Evolutionary conservation across 2,329 filamentous ascomycete genomes (phyloP).

Genomic region (Hymenoscyphus occultus): DNA sequence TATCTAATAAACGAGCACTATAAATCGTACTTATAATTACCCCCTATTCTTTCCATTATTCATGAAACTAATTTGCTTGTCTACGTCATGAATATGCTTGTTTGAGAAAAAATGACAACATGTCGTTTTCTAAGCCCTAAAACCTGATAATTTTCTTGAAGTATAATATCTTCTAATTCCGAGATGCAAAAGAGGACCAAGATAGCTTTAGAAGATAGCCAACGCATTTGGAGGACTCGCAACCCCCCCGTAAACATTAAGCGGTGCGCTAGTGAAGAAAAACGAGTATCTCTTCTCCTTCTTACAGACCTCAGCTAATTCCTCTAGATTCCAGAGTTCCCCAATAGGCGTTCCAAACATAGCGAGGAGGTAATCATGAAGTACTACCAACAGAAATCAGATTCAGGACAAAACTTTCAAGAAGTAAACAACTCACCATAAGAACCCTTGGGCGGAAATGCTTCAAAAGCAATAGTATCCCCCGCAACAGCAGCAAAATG

Average conservation of each 20-base stretch:
- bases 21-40: no score
- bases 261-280: constrained; percentile 58
- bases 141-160: no score
- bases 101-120: no score
- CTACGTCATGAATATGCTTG: no score
- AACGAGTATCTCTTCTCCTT: constrained; percentile 55
- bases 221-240: constrained; percentile 33
- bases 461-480: constrained; percentile 33
- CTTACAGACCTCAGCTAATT: constrained; percentile 44
- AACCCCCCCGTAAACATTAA: constrained; percentile 42
- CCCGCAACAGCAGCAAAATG: constrained; percentile 33
- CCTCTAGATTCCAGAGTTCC: constrained; percentile 34
- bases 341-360: constrained; percentile 33
- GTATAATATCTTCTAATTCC: no score
- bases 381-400: constrained; percentile 14
- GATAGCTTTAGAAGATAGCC: constrained; percentile 20
- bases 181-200: no score
- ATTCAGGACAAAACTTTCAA: not conserved
- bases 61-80: no score
- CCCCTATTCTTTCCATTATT: no score
- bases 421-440: constrained; percentile 12
- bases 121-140: no score
- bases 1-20: no score
- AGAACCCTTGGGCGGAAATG: constrained; percentile 27
- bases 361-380: constrained; percentile 33